Base-by-base conservation (phyloP, 2,329 filamentous ascomycete species). In the Zalaria obscura region DNA sequence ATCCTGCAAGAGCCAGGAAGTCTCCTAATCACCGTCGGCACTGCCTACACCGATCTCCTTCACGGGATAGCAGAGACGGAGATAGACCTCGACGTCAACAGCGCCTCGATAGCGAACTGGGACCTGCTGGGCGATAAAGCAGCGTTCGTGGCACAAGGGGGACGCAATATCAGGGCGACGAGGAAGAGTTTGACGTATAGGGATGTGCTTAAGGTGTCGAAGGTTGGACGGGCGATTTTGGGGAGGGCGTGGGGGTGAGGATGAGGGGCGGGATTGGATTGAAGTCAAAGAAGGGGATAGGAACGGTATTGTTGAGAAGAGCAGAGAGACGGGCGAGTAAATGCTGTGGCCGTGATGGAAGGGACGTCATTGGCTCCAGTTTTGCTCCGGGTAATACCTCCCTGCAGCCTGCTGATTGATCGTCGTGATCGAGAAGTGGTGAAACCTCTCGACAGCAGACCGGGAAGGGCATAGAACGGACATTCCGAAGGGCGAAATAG, bases 1-100 rank as follows among this genome's bases (percentile, higher is more conserved):
- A 82, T 95, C 41, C 60, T 94, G 8, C 88, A 94, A 58, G 88
- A 95, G 60, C 82, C 83, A 40, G 71, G 87, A 49, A 93, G 84
- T 43, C 54, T 91, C 7, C 71, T 91, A 38, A 73, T 89, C 47
- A 89, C 83, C 3, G 80, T 73, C 4, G 72, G 70, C 5, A 59
- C 70, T 10, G 69, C 87, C 2, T 91, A 91, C 51, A 76, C 70
- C 1, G 67, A 79, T 18, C 78, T 80, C 43, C 67, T 89, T 18
- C 84, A 91, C 53, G 84, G 84, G 3, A 88, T 91, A 47, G 69
- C n/a, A n/a, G 70, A 83, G 39, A 61, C 78, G 3, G 52, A 58
- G 6, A 69, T 73, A 43, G 89, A 96, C 56, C 63, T 76, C 40
- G 63, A 78, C 44, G 64, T 96, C 28, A 68, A 67, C 1, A 56